phyloP scores from a whole-genome alignment of 2,329 filamentous ascomycete species.

The Alternaria brassicicola region DNA sequence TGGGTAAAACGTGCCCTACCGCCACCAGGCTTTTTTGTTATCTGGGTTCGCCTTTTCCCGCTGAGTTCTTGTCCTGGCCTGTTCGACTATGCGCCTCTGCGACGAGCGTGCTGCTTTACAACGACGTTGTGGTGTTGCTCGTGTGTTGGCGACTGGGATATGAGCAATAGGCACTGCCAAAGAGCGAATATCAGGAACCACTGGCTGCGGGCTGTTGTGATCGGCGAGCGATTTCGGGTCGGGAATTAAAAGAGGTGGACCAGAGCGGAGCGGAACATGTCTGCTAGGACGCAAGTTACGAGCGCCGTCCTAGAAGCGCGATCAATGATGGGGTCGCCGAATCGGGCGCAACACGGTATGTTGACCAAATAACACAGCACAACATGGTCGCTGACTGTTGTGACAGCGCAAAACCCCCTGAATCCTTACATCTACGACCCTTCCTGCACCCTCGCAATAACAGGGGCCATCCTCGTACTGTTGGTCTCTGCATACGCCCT shows the following conservation, averaged over 20 bases:
- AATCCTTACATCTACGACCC: slow-evolving; percentile 59
- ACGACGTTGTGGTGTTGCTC: background rate
- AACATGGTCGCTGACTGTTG: background rate
- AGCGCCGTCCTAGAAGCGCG: background rate
- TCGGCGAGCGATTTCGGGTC: background rate
- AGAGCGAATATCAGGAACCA: background rate
- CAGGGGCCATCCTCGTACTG: slow-evolving; percentile 52
- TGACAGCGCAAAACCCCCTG: slow-evolving; percentile 27
- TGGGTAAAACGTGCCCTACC: slow-evolving; percentile 10
- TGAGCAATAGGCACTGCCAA: background rate
- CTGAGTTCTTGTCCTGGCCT: background rate
- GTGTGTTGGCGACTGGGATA: background rate
- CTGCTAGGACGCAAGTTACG: background rate
- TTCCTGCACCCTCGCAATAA: slow-evolving; percentile 51
- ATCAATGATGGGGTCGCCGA: background rate
- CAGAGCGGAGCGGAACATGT: background rate
- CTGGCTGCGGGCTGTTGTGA: background rate
- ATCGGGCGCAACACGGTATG: background rate
- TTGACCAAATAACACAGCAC: background rate
- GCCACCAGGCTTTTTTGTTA: background rate
- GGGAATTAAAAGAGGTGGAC: background rate
- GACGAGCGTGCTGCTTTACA: background rate
- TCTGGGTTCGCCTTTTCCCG: background rate
- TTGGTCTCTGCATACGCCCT: slow-evolving; percentile 40
- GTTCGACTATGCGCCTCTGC: background rate